A percentile compares a stretch with the other conserved stretches of the same genome.
phyloP scores from a whole-genome alignment of 345 rosid genomes.

The Citrus inodora region DNA sequence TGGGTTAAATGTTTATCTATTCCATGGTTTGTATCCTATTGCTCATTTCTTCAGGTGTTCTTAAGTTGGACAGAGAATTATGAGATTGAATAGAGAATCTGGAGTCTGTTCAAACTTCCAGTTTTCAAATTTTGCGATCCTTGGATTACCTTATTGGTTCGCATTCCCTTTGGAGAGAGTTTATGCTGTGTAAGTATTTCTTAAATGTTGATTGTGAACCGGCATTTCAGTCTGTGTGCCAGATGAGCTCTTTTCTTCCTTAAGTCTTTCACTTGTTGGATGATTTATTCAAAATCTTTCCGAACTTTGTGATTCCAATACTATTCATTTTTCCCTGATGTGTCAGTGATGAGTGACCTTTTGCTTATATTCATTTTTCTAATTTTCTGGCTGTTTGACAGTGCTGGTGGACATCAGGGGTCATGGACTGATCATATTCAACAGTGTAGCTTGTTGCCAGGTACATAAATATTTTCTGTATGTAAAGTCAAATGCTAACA shows the following conservation, averaged over 20 bases:
- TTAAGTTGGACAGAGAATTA: conserved; percentile 74
- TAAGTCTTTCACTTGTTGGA: neutral
- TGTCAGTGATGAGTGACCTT: neutral
- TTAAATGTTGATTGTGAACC: neutral
- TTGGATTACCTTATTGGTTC: conserved; percentile 91
- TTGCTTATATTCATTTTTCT: neutral
- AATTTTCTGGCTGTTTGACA: conserved; percentile 31
- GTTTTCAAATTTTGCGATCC: conserved; percentile 68
- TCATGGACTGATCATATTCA: conserved; percentile 48
- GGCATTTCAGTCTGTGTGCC: neutral
- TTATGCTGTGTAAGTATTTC: conserved; percentile 59
- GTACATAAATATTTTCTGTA: conserved; percentile 28
- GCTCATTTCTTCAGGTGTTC: conserved; percentile 20
- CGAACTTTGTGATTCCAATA: neutral
- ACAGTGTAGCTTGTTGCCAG: conserved; percentile 67
- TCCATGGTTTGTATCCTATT: conserved; percentile 10
- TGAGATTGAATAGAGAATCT: conserved; percentile 58
- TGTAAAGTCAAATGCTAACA: neutral
- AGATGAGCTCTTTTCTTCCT: neutral
- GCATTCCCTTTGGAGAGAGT: conserved; percentile 62
- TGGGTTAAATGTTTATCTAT: conserved; percentile 9
- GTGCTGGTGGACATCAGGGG: conserved; percentile 46
- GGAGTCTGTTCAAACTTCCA: conserved; percentile 54
- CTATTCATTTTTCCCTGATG: neutral
- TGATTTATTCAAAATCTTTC: neutral